Evolutionary conservation across 2,329 filamentous ascomycete genomes (phyloP).

Genomic region (Aspergillus sp.): DNA sequence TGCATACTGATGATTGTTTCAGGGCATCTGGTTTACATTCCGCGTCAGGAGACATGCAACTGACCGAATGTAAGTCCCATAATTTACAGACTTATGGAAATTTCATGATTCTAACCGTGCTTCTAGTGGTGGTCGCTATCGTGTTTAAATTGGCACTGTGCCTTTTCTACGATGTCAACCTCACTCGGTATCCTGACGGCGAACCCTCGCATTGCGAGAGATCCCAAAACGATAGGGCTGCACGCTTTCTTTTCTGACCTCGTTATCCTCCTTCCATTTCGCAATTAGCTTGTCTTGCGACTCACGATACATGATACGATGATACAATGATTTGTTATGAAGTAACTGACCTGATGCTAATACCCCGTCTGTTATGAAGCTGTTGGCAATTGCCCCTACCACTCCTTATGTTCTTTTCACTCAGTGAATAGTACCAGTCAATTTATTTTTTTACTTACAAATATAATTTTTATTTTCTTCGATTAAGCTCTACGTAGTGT

Average conservation of each 20-base stretch:
- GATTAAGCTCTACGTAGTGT: no score
- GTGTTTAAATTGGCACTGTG: background rate
- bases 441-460: no score
- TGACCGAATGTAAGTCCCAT: slow-evolving; percentile 23
- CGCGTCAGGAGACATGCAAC: slow-evolving; percentile 21
- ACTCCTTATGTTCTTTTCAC: no score
- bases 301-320: background rate
- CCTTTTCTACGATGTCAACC: background rate
- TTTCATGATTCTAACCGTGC: background rate
- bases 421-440: no score
- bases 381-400: slow-evolving; percentile 12
- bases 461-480: no score
- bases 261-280: no score
- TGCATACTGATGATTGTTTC: slow-evolving; percentile 12
- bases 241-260: no score
- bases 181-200: background rate
- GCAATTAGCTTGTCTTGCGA: no score
- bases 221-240: no score
- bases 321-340: background rate
- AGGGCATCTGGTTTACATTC: slow-evolving; percentile 40
- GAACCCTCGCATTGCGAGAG: no score
- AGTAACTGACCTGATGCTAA: background rate
- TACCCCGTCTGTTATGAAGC: slow-evolving; percentile 1
- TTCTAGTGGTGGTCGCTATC: background rate
- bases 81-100: no score